These are phyloP conservation scores for Gynochthodes officinalis DNA, from an alignment of 257 asterid species.

Conservation along the genomic window DNA sequence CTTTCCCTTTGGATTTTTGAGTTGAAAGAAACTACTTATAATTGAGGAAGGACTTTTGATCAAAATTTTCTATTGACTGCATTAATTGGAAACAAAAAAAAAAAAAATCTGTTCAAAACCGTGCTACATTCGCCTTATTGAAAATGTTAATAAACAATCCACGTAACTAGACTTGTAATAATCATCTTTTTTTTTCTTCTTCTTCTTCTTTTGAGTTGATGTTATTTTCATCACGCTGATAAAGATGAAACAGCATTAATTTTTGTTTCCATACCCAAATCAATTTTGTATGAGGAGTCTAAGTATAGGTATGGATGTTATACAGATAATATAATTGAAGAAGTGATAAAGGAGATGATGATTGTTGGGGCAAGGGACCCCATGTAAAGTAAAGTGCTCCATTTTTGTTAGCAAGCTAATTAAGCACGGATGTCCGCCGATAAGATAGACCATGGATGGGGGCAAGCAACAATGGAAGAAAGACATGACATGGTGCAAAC, in stretches of 20 bases:
- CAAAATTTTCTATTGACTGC: neutral
- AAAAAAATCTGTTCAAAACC: no score
- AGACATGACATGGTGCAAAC: neutral
- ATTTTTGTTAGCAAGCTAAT: no score
- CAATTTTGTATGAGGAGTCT: no score
- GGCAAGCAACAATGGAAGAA: no score
- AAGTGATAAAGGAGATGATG: neutral
- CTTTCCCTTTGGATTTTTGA: neutral
- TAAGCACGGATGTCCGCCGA: no score
- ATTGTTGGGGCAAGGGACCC: neutral
- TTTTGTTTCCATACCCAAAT: no score
- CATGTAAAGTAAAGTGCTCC: neutral
- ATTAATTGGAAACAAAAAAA: no score
- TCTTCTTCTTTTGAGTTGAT: neutral
- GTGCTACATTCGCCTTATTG: no score
- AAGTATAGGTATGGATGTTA: no score
- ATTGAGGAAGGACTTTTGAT: no score
- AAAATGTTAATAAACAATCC: neutral
- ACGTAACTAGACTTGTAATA: neutral
- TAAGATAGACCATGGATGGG: neutral
- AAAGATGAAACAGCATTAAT: no score
- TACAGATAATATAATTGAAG: neutral
- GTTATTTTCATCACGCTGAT: no score
- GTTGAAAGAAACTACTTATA: neutral
- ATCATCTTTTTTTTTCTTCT: neutral